Conservation (phyloP, 306 rosid genomes). For the Sicyos baderoa region DNA sequence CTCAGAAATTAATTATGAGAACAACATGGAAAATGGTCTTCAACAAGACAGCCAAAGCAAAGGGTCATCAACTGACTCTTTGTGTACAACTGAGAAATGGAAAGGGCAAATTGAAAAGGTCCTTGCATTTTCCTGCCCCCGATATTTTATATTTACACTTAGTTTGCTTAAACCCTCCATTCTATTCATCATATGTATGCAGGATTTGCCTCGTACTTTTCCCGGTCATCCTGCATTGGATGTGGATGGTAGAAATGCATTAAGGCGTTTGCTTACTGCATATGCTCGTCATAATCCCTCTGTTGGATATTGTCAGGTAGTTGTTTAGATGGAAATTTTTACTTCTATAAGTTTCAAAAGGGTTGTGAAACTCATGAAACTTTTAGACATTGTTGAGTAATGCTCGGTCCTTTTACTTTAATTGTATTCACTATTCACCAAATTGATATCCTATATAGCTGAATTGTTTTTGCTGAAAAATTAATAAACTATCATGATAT, state of each 20-base stretch:
- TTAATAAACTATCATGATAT: conserved; percentile 6
- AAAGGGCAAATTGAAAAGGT: conserved; percentile 99
- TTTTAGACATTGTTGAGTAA: not conserved
- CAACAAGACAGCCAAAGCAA: conserved; percentile 37
- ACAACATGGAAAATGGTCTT: conserved; percentile 32
- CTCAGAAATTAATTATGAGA: conserved; percentile 43
- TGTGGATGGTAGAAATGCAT: conserved; percentile 96
- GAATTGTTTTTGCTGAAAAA: conserved; percentile 11
- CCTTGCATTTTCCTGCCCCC: conserved; percentile 19
- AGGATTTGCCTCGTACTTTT: conserved; percentile 98
- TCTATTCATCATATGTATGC: conserved; percentile 24
- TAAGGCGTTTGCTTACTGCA: conserved; percentile 92
- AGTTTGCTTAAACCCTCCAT: not conserved
- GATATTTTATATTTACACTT: not conserved
- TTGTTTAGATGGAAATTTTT: not conserved
- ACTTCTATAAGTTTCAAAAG: not conserved
- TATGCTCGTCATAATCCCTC: conserved; percentile 99
- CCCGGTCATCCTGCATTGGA: conserved; percentile 99
- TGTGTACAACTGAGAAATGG: conserved; percentile 78
- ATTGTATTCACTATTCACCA: not conserved
- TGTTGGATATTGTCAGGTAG: conserved; percentile 99
- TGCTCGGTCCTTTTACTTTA: not conserved
- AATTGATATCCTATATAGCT: not conserved
- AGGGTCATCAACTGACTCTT: conserved; percentile 36
- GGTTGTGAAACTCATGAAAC: not conserved